A percentile compares a stretch with the other conserved stretches of the same genome.
These are phyloP conservation scores for Astrocystis sublimbata DNA, from an alignment of 495 filamentous ascomycete genomes.

Conservation along the genomic window DNA sequence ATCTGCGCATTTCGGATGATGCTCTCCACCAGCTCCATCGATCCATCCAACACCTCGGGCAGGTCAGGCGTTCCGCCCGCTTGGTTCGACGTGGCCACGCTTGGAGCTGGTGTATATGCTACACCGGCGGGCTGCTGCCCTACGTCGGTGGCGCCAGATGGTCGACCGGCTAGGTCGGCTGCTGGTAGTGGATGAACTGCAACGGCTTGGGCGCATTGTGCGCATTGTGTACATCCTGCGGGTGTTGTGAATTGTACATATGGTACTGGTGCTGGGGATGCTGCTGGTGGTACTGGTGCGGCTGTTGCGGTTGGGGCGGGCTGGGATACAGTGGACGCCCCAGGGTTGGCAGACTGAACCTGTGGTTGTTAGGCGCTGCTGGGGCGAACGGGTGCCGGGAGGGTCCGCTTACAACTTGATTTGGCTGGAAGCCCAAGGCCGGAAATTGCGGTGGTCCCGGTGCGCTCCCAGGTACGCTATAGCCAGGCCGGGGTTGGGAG, in stretches of 20 bases:
- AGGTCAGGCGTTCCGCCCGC: slow-evolving; percentile 25
- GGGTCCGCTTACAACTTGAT: slow-evolving; percentile 39
- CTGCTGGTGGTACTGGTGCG: slow-evolving; percentile 13
- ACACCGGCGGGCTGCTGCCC: slow-evolving; percentile 1
- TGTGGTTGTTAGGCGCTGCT: slow-evolving; percentile 36
- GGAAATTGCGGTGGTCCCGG: slow-evolving; percentile 25
- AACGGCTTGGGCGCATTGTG: no score
- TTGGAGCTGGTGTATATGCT: slow-evolving; percentile 1
- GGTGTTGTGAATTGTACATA: no score
- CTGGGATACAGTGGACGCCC: slow-evolving; percentile 17
- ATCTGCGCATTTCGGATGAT: slow-evolving; percentile 43
- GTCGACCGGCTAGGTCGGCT: neutral
- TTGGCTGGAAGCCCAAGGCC: slow-evolving; percentile 26
- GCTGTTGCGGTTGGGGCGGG: slow-evolving; percentile 11
- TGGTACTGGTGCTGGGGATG: no score
- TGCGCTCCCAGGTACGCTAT: slow-evolving; percentile 12
- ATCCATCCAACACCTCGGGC: slow-evolving; percentile 45
- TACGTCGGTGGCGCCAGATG: neutral
- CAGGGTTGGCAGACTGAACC: slow-evolving; percentile 24
- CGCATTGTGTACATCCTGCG: no score
- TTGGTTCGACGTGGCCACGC: slow-evolving; percentile 14
- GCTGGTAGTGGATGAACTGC: neutral
- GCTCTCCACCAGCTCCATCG: slow-evolving; percentile 51
- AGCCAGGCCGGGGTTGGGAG: neutral
- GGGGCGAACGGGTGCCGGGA: slow-evolving; percentile 30